Base-by-base conservation (phyloP, 768 basidiomycete genomes). In the Thelephora ganbajun region DNA sequence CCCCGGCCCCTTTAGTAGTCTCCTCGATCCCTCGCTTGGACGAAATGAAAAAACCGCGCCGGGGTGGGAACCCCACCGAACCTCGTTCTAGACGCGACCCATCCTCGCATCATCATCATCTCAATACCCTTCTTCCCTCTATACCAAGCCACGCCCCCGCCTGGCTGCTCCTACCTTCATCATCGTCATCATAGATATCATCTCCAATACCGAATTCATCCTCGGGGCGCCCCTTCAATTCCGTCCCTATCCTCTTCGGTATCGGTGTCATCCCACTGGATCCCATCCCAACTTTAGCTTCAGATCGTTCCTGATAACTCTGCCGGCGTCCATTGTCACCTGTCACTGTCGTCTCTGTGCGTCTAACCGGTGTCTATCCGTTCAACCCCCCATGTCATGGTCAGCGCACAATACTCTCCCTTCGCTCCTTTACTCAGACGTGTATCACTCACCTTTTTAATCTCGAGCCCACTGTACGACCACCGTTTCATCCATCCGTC, bases 331-430 rank as follows among this genome's bases (percentile, higher is more conserved):
- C 64, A 46, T 69, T 70, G 43, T 67, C 69, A 37, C 65, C 61
- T 16, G 69, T 74, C 49, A 72, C 56, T 30, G 71, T 72, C 3
- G 73, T 73, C 43, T 73, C 73, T 56, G 62, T 56, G 50, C 72
- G 66, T 60, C 64, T 64, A 49, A 72, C 56, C 49, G 53, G 56
- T 43, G 60, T 54, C 46, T 57, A 41, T 16, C 16, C 20, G 7
- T 41, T 41, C 20, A 11, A 41, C 39, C 39, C n/a, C 39, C 39
- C n/a, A 20, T 30, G n/a, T 16, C 43, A 26, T 44, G 9, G 22
- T 44, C 43, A 19, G 43, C n/a, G 7, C 18, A 6, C 3, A 5
- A 44, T 13, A 18, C n/a, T 41, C 37, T 22, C 16, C 20, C 16
- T 41, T 30, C 36, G 39, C 39, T 41, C 39, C 22, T 14, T 41